Conservation (phyloP, 2,329 filamentous ascomycete genomes). For the Setomelanomma holmii region DNA sequence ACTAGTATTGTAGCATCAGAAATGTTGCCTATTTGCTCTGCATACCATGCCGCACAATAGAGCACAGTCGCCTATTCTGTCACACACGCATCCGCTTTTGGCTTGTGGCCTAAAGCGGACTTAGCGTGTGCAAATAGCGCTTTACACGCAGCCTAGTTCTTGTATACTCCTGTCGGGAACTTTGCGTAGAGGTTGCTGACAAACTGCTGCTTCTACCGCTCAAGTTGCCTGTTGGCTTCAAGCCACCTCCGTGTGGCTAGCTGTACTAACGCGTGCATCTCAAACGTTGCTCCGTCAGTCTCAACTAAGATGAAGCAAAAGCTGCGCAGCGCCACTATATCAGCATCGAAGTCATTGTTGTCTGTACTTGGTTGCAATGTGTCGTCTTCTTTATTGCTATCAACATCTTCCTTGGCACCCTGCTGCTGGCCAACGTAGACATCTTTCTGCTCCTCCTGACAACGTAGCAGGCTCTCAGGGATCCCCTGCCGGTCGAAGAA, state of each 20-base stretch:
- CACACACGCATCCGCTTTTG: not conserved
- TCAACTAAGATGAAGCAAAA: not conserved
- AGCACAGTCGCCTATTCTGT: not conserved
- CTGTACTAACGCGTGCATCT: not conserved
- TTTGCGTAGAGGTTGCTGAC: not conserved
- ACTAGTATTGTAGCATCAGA: conserved; percentile 1
- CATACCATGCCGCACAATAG: not conserved
- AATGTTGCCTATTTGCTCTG: not conserved
- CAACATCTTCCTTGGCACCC: too few relatives aligned
- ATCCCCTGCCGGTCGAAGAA: not conserved
- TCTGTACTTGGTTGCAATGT: too few relatives aligned
- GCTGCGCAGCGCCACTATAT: not conserved
- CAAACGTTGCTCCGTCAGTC: not conserved
- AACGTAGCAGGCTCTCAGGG: not conserved
- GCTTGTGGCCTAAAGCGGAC: not conserved
- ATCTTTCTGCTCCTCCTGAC: too few relatives aligned
- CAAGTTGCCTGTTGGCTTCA: not conserved
- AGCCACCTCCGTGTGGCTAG: not conserved
- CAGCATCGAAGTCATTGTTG: not conserved
- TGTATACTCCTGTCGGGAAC: not conserved
- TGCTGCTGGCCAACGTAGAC: not conserved
- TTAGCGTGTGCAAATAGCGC: not conserved
- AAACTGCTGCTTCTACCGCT: not conserved
- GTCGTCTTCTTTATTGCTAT: not conserved
- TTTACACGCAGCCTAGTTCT: not conserved